Conservation (phyloP, 139 green algal species). For the Chloropicon primus region DNA sequence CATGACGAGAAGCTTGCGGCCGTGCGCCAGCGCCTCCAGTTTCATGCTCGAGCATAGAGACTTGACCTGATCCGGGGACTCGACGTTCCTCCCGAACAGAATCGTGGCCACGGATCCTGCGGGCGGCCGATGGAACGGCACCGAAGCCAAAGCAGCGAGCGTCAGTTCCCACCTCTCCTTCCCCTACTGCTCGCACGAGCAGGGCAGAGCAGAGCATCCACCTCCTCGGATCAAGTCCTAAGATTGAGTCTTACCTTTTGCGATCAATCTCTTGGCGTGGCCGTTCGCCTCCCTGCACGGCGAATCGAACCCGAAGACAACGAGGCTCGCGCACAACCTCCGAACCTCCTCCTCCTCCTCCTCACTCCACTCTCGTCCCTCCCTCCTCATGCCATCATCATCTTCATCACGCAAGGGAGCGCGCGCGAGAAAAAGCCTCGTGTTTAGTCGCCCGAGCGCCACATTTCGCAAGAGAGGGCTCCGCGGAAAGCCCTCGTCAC, state of each 20-base stretch:
- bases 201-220: neutral
- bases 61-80: neutral
- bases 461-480: too few relatives aligned
- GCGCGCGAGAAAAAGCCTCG: too few relatives aligned
- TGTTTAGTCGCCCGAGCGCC: too few relatives aligned
- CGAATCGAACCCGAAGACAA: conserved; percentile 20
- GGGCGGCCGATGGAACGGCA: neutral
- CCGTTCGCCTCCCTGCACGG: conserved; percentile 2
- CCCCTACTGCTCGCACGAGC: neutral
- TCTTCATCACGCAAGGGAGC: too few relatives aligned
- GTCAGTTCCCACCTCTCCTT: neutral
- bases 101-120: conserved; percentile 11
- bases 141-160: neutral
- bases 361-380: neutral
- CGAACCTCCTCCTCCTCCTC: neutral
- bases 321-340: neutral
- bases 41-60: conserved; percentile 2
- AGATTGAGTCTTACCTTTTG: conserved; percentile 13
- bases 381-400: too few relatives aligned
- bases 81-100: neutral
- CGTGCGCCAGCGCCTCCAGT: conserved; percentile 16
- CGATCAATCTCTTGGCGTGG: conserved; percentile 15
- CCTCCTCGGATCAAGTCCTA: conserved; percentile 21
- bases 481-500: too few relatives aligned
- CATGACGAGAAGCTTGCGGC: conserved; percentile 19